Evolutionary conservation across 805 yeast genomes (phyloP).

Genomic region (Suhomyces sp.): DNA sequence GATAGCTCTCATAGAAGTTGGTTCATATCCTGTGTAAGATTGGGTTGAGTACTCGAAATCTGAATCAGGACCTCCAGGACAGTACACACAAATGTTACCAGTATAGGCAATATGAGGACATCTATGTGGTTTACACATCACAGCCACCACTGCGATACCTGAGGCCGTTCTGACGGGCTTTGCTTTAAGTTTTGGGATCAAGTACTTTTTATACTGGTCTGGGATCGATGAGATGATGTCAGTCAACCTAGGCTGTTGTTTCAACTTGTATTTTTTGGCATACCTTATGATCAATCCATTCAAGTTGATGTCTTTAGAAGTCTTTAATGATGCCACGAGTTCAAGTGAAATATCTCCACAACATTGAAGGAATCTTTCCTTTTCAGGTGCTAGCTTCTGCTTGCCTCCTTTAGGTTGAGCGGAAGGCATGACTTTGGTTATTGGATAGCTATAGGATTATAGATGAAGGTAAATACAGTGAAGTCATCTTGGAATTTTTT

Average conservation of each 20-base stretch:
- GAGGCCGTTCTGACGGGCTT: slow-evolving; percentile 98
- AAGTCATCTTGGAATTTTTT: too few relatives aligned
- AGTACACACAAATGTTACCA: slow-evolving; percentile 96
- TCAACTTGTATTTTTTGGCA: slow-evolving; percentile 87
- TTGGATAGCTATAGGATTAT: too few relatives aligned
- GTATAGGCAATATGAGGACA: slow-evolving; percentile 99
- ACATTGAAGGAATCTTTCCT: slow-evolving; percentile 88
- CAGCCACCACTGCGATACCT: slow-evolving; percentile 98
- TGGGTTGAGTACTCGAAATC: slow-evolving; percentile 98
- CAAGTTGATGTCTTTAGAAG: slow-evolving; percentile 76
- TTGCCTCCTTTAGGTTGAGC: slow-evolving; percentile 31
- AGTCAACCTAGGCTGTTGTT: slow-evolving; percentile 90
- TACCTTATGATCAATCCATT: slow-evolving; percentile 84
- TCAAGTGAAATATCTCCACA: slow-evolving; percentile 91
- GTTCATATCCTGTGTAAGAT: slow-evolving; percentile 97
- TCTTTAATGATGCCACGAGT: slow-evolving; percentile 71
- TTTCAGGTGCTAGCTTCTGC: slow-evolving; percentile 81
- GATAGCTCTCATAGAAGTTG: slow-evolving; percentile 99
- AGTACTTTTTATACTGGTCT: slow-evolving; percentile 87
- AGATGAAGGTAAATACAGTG: too few relatives aligned
- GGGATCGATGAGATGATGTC: slow-evolving; percentile 95
- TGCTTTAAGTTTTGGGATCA: slow-evolving; percentile 93
- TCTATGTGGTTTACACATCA: slow-evolving; percentile 98
- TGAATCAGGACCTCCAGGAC: slow-evolving; percentile 99
- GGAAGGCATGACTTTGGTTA: slow-evolving; percentile 33